Percentiles rank a stretch among this genome's conserved stretches.
These are phyloP conservation scores for Lablab purpureus DNA, from an alignment of 306 rosid species.

Conservation along the genomic window DNA sequence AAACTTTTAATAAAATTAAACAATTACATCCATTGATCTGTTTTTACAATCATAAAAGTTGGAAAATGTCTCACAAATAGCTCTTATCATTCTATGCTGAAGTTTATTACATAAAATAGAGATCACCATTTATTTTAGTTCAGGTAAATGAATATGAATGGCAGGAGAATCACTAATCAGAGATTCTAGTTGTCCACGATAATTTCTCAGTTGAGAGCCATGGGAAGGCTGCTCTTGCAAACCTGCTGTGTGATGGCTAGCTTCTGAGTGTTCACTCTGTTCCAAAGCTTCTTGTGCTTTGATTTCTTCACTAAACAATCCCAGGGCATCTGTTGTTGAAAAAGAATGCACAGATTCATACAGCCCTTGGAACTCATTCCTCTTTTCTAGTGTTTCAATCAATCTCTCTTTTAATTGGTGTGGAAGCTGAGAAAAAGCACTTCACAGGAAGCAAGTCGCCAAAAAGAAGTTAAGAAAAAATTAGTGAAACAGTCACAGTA, in stretches of 20 bases:
- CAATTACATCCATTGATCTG: conserved; percentile 11
- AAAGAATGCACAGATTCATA: conserved; percentile 68
- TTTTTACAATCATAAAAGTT: conserved; percentile 19
- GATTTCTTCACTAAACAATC: conserved; percentile 60
- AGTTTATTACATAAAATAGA: conserved; percentile 17
- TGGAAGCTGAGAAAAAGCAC: conserved; percentile 78
- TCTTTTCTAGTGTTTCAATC: conserved; percentile 59
- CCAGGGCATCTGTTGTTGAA: conserved; percentile 74
- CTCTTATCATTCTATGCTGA: conserved; percentile 36
- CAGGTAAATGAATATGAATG: conserved; percentile 50
- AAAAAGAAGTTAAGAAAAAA: conserved; percentile 9
- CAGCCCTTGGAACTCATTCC: conserved; percentile 61
- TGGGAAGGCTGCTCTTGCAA: conserved; percentile 49
- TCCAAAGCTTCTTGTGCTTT: conserved; percentile 47
- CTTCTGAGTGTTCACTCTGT: conserved; percentile 43
- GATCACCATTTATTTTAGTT: conserved; percentile 40
- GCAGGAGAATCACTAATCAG: conserved; percentile 62
- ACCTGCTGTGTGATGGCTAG: conserved; percentile 25
- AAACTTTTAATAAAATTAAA: not conserved
- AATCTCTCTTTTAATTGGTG: conserved; percentile 67
- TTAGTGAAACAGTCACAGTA: conserved; percentile 6
- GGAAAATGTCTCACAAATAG: conserved; percentile 9
- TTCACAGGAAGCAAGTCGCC: conserved; percentile 47
- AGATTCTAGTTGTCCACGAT: conserved; percentile 57
- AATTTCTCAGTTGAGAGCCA: conserved; percentile 47